phyloP scores from a whole-genome alignment of 2,329 filamentous ascomycete species.

The Aspergillus ochraceus region DNA sequence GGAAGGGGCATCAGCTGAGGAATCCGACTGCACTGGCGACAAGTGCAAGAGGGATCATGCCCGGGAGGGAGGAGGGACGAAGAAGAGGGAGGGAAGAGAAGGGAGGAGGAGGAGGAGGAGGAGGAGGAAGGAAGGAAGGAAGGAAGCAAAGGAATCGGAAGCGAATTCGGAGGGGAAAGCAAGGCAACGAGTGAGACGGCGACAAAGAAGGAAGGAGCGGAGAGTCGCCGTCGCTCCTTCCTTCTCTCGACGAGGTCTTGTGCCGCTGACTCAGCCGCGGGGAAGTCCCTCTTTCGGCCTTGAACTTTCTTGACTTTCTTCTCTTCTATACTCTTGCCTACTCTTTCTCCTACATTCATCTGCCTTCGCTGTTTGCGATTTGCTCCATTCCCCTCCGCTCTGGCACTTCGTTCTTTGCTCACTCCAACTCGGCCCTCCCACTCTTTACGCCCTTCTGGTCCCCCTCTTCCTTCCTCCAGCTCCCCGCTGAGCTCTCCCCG shows the following conservation, averaged over 20 bases:
- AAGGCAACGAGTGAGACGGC: background rate
- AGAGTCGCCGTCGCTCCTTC: background rate
- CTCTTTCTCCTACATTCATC: background rate
- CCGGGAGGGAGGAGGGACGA: conserved; percentile 34
- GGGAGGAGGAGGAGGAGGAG: background rate
- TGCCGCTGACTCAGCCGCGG: background rate
- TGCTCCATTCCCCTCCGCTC: background rate
- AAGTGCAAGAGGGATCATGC: conserved; percentile 47
- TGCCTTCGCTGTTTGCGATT: background rate
- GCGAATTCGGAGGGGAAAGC: background rate
- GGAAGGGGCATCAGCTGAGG: background rate
- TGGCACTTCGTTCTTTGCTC: background rate
- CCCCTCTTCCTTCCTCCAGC: background rate
- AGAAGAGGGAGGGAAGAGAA: background rate
- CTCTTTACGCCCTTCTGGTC: background rate
- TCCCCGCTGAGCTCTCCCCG: conserved; percentile 5
- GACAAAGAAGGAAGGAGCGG: background rate
- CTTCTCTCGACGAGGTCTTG: background rate
- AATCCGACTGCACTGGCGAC: conserved; percentile 42
- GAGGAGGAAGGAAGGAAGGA: background rate
- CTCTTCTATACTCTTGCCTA: background rate
- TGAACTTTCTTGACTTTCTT: background rate
- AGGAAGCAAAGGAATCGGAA: background rate
- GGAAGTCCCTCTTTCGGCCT: background rate
- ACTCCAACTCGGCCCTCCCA: background rate